phyloP scores from a whole-genome alignment of 2,329 filamentous ascomycete species.

The Exophiala viscosa region DNA sequence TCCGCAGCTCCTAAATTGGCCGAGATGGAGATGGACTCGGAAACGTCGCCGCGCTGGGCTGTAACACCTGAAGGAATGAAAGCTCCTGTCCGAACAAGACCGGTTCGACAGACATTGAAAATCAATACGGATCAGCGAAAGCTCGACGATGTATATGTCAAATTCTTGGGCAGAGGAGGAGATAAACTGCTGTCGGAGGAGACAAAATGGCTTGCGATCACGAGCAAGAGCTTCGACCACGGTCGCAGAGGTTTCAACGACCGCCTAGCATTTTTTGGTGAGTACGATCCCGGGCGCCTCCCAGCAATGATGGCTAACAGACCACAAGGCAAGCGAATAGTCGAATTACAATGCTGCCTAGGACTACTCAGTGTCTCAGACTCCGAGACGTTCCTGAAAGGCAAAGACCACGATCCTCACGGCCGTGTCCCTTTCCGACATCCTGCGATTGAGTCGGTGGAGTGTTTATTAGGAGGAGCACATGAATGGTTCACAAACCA shows the following conservation, averaged over 20 bases:
- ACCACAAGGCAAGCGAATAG: slow-evolving; percentile 57
- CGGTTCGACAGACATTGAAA: slow-evolving; percentile 48
- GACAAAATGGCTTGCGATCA: slow-evolving; percentile 93
- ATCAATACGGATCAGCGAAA: slow-evolving; percentile 70
- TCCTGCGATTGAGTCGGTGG: slow-evolving; percentile 66
- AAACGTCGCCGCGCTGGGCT: slow-evolving; percentile 59
- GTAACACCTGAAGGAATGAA: slow-evolving; percentile 68
- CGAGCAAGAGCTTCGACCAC: slow-evolving; percentile 97
- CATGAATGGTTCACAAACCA: slow-evolving; percentile 62
- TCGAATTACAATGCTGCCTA: slow-evolving; percentile 63
- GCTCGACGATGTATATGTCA: slow-evolving; percentile 73
- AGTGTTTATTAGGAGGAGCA: slow-evolving; percentile 62
- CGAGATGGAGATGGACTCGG: slow-evolving; percentile 22
- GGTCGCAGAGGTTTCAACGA: slow-evolving; percentile 93
- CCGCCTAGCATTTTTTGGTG: slow-evolving; percentile 83
- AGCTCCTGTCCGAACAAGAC: slow-evolving; percentile 53
- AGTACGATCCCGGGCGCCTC: slow-evolving; percentile 22
- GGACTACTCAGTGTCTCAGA: slow-evolving; percentile 49
- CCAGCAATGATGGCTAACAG: neutral
- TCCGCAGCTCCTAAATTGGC: slow-evolving; percentile 16
- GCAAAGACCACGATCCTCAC: slow-evolving; percentile 44
- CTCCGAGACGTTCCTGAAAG: slow-evolving; percentile 36
- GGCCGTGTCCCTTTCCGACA: slow-evolving; percentile 66
- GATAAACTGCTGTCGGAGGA: slow-evolving; percentile 78
- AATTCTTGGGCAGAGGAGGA: slow-evolving; percentile 69